Conservation (phyloP, 306 rosid genomes). For the Dryas alaskensis region DNA sequence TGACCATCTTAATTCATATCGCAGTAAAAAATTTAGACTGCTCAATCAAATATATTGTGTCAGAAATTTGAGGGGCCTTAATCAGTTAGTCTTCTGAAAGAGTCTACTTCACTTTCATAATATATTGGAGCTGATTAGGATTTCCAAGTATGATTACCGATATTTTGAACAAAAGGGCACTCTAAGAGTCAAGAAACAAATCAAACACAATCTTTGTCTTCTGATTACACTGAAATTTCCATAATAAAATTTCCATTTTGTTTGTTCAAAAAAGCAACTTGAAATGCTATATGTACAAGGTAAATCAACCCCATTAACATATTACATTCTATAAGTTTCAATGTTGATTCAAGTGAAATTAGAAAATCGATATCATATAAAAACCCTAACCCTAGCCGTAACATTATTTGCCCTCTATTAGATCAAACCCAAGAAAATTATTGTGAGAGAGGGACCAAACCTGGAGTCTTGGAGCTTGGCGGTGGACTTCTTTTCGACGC, state of each 20-base stretch:
- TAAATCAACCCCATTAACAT: not conserved
- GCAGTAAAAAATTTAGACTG: not conserved
- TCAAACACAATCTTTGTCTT: not conserved
- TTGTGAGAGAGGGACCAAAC: conserved; percentile 17
- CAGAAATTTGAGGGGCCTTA: not conserved
- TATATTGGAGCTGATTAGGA: not conserved
- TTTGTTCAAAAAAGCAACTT: not conserved
- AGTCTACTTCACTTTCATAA: not conserved
- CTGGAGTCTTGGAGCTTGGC: conserved; percentile 95
- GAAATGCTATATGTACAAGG: not conserved
- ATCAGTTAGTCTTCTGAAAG: not conserved
- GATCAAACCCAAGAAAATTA: conserved; percentile 5
- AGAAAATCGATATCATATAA: not conserved
- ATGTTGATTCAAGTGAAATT: not conserved
- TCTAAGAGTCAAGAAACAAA: not conserved
- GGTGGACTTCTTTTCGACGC: conserved; percentile 95
- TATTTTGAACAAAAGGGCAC: not conserved
- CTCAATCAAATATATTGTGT: not conserved
- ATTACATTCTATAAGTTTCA: not conserved
- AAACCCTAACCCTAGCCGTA: conserved; percentile 26
- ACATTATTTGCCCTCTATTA: not conserved
- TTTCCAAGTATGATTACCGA: not conserved
- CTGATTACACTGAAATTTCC: not conserved
- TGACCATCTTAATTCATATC: not conserved
- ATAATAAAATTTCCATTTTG: not conserved